Percentiles rank a stretch among this genome's conserved stretches.
These are phyloP conservation scores for Populus hybrid DNA, from an alignment of 441 rosid genomes.

Conservation along the genomic window DNA sequence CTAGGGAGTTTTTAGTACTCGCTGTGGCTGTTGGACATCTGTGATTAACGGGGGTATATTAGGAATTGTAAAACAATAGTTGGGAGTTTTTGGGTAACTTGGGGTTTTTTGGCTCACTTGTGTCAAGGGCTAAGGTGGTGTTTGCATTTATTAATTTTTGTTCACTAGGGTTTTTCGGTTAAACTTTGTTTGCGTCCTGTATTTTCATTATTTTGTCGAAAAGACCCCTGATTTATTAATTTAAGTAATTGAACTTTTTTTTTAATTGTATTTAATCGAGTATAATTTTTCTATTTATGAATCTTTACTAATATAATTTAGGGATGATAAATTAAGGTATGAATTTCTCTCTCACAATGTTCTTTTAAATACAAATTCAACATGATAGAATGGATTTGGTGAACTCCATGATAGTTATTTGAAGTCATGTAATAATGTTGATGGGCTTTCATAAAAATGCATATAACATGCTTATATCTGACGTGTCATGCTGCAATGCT, in stretches of 20 bases:
- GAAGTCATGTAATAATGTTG: no score
- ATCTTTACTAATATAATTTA: background rate
- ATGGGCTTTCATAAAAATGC: no score
- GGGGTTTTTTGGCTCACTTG: background rate
- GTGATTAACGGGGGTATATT: background rate
- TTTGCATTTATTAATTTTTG: background rate
- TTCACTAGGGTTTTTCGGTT: background rate
- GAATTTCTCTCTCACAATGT: background rate
- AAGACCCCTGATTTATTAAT: background rate
- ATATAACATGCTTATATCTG: no score
- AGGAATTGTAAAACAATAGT: background rate
- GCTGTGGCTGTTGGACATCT: background rate
- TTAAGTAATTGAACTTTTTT: no score
- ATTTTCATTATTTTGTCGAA: background rate
- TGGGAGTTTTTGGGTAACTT: background rate
- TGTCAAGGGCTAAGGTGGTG: background rate
- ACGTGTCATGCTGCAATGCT: no score
- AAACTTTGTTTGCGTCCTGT: background rate
- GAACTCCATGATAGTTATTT: background rate
- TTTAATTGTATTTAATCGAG: background rate
- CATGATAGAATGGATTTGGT: background rate
- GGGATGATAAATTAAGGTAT: background rate
- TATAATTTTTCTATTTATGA: background rate
- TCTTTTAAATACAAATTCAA: background rate
- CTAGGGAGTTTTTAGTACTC: background rate